These are phyloP conservation scores for Amborella trichopoda DNA, from an alignment of 164 flowering plant species.

Conservation along the genomic window DNA sequence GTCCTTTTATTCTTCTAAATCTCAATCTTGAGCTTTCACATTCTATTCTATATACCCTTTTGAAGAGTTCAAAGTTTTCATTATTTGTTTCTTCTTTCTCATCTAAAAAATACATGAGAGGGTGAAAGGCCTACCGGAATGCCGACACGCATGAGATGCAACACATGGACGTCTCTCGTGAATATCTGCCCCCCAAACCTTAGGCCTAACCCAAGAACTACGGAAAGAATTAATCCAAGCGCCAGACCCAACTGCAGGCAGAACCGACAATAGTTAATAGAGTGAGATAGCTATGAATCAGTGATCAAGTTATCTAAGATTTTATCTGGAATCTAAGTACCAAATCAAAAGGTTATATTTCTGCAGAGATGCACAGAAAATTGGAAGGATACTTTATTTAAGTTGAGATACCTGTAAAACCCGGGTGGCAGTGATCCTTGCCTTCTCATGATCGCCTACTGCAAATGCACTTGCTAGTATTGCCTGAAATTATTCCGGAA, in stretches of 20 bases:
- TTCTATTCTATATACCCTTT: too few species aligned
- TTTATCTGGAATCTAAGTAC: too few species aligned
- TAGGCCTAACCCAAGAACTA: slow-evolving; percentile 54
- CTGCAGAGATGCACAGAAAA: too few species aligned
- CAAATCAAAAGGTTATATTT: too few species aligned
- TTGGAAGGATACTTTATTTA: too few species aligned
- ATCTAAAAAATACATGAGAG: too few species aligned
- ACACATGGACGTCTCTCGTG: slow-evolving; percentile 45
- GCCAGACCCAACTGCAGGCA: slow-evolving; percentile 70
- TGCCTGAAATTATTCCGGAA: slow-evolving; percentile 30
- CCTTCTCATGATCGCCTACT: slow-evolving; percentile 53
- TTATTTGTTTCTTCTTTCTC: too few species aligned
- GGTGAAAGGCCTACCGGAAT: slow-evolving; percentile 57
- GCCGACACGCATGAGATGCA: slow-evolving; percentile 43
- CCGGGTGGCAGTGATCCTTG: slow-evolving; percentile 48
- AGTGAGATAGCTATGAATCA: too few species aligned
- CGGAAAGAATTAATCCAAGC: slow-evolving; percentile 48
- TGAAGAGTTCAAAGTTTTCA: too few species aligned
- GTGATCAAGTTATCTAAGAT: not conserved
- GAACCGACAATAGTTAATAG: too few species aligned
- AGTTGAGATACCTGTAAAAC: slow-evolving; percentile 63
- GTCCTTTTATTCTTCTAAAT: too few species aligned
- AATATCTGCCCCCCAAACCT: slow-evolving; percentile 51
- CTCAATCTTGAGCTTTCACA: too few species aligned
- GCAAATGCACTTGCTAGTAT: slow-evolving; percentile 87